These are phyloP conservation scores for Durio zibethinus DNA, from an alignment of 345 rosid species.

Conservation along the genomic window DNA sequence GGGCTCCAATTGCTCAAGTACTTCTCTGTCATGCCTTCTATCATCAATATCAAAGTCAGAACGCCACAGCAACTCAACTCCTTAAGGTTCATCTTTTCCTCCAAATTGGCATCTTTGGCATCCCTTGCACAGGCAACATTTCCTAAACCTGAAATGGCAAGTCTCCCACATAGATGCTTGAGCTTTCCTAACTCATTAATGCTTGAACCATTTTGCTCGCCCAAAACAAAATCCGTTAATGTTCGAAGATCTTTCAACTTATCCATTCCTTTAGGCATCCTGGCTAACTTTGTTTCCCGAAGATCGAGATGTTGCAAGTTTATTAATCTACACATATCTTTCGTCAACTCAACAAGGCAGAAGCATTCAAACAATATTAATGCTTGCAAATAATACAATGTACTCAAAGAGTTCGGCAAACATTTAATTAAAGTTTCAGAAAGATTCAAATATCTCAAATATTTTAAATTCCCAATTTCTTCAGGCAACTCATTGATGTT, in stretches of 20 bases:
- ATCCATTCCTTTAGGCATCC: too few species aligned
- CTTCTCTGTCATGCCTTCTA: background rate
- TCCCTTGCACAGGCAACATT: conserved; percentile 11
- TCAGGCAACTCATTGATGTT: background rate
- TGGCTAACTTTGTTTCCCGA: too few species aligned
- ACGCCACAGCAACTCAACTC: background rate
- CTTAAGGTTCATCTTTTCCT: background rate
- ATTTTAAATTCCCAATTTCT: conserved; percentile 8
- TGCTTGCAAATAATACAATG: too few species aligned
- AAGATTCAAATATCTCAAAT: conserved; percentile 10
- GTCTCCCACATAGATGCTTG: conserved; percentile 26
- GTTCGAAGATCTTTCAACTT: too few species aligned
- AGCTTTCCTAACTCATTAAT: conserved; percentile 34
- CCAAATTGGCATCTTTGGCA: background rate
- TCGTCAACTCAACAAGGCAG: too few species aligned
- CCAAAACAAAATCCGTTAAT: conserved; percentile 31
- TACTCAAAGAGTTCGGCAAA: too few species aligned
- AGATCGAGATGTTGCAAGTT: conserved; percentile 32
- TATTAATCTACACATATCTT: too few species aligned
- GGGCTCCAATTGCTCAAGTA: background rate
- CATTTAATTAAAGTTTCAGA: background rate
- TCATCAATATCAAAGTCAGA: conserved; percentile 6
- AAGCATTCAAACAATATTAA: too few species aligned
- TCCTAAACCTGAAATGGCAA: conserved; percentile 35
- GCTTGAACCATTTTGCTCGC: conserved; percentile 24